Evolutionary conservation across 306 rosid species (phyloP), one percentile per base, ranked within the genome.

Genomic region (Psophocarpus tetragonolobus): DNA sequence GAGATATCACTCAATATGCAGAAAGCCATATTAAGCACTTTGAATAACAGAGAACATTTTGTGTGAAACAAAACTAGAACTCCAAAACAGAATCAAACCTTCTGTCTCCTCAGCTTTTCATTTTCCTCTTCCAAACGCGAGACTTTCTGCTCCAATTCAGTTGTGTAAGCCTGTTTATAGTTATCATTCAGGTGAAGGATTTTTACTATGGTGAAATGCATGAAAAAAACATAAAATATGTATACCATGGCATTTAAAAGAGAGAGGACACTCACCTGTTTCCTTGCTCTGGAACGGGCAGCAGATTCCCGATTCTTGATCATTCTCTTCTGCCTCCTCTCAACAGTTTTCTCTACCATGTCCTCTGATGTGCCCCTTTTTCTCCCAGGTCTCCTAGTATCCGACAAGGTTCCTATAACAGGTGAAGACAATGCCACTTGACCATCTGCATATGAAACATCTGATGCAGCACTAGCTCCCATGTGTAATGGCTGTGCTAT

Each of bases 261-360:
- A 60, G 77, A 75, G 42, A 23, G 30, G 51, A 60, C 42, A 12
- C 45, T 64, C 33, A 94, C 98, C 91, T 94, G 98, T 85, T 93
- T 92, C 87, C 98, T 88, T 45, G 98, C 98, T 78, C 98, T 90
- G 38, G 98, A 94, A 42, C 97, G 98, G 4, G 98, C 97, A 58
- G 98, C 98, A 66, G 98, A 94, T 86, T 92, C 98, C 36, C 98
- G 88, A 66, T 94, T 94, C 89, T 94, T 94, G 68, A 94, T 95
- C 98, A 95, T 95, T 79, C 98, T 82, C 78, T 95, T 95, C 68
- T 95, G 98, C 86, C 95, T 87, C 81, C 93, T 86, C 81, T 95
- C 98, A 5, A 92, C 97, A 10, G 95, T 92, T 84, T 77, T 95
- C 87, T 88, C 97, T 1, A 89, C 81, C 50, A 88, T 76, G 51